Percentiles rank a stretch among this genome's conserved stretches.
Conservation (phyloP, 495 filamentous ascomycete species). For the Elasticomyces elasticus region DNA sequence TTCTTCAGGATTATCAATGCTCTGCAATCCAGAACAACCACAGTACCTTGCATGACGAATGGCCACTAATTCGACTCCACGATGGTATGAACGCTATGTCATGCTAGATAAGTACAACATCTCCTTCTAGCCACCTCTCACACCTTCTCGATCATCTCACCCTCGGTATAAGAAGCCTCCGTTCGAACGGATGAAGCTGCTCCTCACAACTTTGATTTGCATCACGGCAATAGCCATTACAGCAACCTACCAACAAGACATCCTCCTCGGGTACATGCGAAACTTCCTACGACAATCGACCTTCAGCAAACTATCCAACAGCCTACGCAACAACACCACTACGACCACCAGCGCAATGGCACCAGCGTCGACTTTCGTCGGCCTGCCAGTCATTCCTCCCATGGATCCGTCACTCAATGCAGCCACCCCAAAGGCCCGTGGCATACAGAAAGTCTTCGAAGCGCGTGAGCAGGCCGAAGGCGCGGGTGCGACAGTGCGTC, state of each 20-base stretch:
- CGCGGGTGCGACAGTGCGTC: slow-evolving; percentile 76
- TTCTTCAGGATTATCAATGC: slow-evolving; percentile 1
- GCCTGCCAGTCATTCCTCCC: slow-evolving; percentile 34
- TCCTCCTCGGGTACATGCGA: slow-evolving; percentile 23
- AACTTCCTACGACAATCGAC: slow-evolving; percentile 12
- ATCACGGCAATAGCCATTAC: slow-evolving; percentile 24
- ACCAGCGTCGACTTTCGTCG: slow-evolving; percentile 28
- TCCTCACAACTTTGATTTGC: slow-evolving; percentile 28
- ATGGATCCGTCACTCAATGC: slow-evolving; percentile 30
- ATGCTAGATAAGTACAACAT: slow-evolving; percentile 1
- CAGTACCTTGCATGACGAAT: not conserved
- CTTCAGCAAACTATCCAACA: slow-evolving; percentile 6
- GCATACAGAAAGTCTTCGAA: slow-evolving; percentile 70
- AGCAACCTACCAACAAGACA: slow-evolving; percentile 26
- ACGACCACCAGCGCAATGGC: slow-evolving; percentile 24
- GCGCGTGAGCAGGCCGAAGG: slow-evolving; percentile 84
- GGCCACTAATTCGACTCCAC: not conserved
- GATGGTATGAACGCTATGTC: not conserved
- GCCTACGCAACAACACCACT: not conserved
- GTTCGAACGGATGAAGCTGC: slow-evolving; percentile 21
- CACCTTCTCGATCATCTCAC: slow-evolving; percentile 4
- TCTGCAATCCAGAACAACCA: not conserved
- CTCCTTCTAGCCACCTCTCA: slow-evolving; percentile 10
- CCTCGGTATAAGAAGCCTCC: slow-evolving; percentile 22
- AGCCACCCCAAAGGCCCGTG: slow-evolving; percentile 43